These are phyloP conservation scores for Pseudogymnoascus sp. DNA, from an alignment of 2,329 filamentous ascomycete species.

Conservation along the genomic window DNA sequence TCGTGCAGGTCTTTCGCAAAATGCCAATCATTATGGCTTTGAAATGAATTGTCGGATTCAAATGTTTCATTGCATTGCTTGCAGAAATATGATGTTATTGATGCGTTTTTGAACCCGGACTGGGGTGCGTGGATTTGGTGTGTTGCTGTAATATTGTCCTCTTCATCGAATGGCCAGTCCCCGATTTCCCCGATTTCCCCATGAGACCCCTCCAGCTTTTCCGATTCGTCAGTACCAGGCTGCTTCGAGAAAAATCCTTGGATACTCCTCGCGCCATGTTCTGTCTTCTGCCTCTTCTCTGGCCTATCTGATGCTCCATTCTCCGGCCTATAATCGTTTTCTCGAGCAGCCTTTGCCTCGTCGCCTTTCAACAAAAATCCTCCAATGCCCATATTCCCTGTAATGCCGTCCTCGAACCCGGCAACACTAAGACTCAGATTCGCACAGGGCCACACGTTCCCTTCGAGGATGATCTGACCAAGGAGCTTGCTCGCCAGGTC, in stretches of 20 bases:
- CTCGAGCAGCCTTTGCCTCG: slow-evolving; percentile 43
- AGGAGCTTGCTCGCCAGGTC: slow-evolving; percentile 71
- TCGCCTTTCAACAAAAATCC: slow-evolving; percentile 75
- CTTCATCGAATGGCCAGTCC: not conserved
- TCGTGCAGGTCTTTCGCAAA: slow-evolving; percentile 80
- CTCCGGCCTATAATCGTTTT: slow-evolving; percentile 13
- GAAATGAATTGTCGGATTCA: slow-evolving; percentile 48
- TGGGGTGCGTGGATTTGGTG: not conserved
- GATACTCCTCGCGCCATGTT: slow-evolving; percentile 22
- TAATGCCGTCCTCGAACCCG: slow-evolving; percentile 85
- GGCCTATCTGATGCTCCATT: slow-evolving; percentile 19
- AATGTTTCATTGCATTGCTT: slow-evolving; percentile 59
- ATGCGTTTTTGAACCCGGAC: not conserved
- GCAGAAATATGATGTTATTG: slow-evolving; percentile 38
- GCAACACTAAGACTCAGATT: slow-evolving; percentile 82
- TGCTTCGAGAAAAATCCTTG: slow-evolving; percentile 24
- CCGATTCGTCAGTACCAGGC: slow-evolving; percentile 22
- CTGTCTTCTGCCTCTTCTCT: slow-evolving; percentile 28
- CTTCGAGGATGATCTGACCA: slow-evolving; percentile 70
- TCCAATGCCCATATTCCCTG: slow-evolving; percentile 79
- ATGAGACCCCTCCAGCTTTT: slow-evolving; percentile 26
- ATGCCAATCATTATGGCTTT: slow-evolving; percentile 90
- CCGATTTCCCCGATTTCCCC: not conserved
- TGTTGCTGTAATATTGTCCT: not conserved
- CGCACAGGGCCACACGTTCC: slow-evolving; percentile 80